Conservation (phyloP, 2,329 filamentous ascomycete species). For the Alternaria triticimaculans region DNA sequence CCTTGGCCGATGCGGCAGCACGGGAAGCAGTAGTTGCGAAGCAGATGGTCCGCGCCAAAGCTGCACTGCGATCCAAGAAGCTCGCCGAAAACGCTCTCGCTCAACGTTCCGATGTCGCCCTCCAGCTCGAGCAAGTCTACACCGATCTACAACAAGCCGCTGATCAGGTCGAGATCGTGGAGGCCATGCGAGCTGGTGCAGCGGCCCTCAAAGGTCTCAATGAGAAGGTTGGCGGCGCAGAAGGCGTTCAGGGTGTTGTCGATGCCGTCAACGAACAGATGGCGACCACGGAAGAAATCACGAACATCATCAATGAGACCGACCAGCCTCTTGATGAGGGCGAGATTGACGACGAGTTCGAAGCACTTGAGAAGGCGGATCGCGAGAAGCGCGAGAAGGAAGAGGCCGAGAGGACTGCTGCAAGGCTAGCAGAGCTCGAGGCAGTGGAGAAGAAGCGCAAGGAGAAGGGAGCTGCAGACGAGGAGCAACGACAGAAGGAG, state of each 20-base stretch:
- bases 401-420: slow-evolving; percentile 58
- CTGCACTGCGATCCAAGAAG: slow-evolving; percentile 83
- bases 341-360: slow-evolving; percentile 88
- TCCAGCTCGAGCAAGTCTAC: slow-evolving; percentile 83
- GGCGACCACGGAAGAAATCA: slow-evolving; percentile 75
- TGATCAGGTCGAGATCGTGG: slow-evolving; percentile 82
- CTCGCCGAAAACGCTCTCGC: slow-evolving; percentile 75
- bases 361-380: slow-evolving; percentile 73
- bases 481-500: slow-evolving; percentile 49
- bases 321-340: slow-evolving; percentile 69
- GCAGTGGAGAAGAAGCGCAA: slow-evolving; percentile 41
- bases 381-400: slow-evolving; percentile 77
- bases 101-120: slow-evolving; percentile 74
- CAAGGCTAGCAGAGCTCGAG: slow-evolving; percentile 47
- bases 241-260: slow-evolving; percentile 77
- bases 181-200: slow-evolving; percentile 80
- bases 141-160: slow-evolving; percentile 83
- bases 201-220: slow-evolving; percentile 76
- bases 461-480: slow-evolving; percentile 57
- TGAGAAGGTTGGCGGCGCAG: slow-evolving; percentile 75
- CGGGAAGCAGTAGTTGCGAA: slow-evolving; percentile 74
- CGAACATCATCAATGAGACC: slow-evolving; percentile 73
- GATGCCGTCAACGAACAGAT: slow-evolving; percentile 81
- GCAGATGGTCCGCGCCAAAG: slow-evolving; percentile 76
- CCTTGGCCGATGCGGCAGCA: slow-evolving; percentile 61